Base-by-base conservation (phyloP, 2,329 filamentous ascomycete species). In the Diaporthe vaccinii region DNA sequence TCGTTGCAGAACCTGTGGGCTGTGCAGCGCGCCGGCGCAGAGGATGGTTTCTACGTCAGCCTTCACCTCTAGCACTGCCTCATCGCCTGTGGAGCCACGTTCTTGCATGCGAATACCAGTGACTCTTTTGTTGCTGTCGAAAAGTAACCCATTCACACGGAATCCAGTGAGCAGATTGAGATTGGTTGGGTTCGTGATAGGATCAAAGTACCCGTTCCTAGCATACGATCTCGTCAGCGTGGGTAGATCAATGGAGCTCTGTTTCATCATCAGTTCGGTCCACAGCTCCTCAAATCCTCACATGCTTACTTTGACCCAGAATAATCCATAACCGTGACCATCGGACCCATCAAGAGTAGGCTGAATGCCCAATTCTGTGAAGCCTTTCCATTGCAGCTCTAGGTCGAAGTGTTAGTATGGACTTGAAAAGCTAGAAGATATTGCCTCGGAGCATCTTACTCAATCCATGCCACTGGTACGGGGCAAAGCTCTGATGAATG, bases 401-500 rank as follows among this genome's bases (percentile, higher is more conserved):
- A 22, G 28, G 10, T 20, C 15, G 53, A 9, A 34, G 53, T 12
- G 53, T 57, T 34, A 34, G 53, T 57, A 7, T 10, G 53, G 53
- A 8, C 5, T 17, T 57, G 7, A 57, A 12, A 34, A 57, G 6
- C 7, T 9, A 57, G 5, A 3, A 34, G 1, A 10, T 9, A 3
- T 57, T 20, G 28, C 53, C 53, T 57, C 28, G 9, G 15, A 31
- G 53, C 9, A 22, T 57, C 53, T 57, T 25, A 57, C 53, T 57
- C 28, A 34, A 8, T 34, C 53, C 53, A 57, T 28, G 53, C 53
- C 53, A 57, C 53, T 57, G 53, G 28, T 57, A 57, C 7, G 53
- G 53, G 15, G 53, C 53, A 57, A 57, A 57, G 17, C 53, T 57
- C 53, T 57, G 53, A 34, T 57, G 17, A 57, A 57, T 57, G 17